A percentile compares a stretch with the other conserved stretches of the same genome.
Evolutionary conservation across 2,329 filamentous ascomycete species (phyloP).

Genomic region (Aureobasidium sp.): DNA sequence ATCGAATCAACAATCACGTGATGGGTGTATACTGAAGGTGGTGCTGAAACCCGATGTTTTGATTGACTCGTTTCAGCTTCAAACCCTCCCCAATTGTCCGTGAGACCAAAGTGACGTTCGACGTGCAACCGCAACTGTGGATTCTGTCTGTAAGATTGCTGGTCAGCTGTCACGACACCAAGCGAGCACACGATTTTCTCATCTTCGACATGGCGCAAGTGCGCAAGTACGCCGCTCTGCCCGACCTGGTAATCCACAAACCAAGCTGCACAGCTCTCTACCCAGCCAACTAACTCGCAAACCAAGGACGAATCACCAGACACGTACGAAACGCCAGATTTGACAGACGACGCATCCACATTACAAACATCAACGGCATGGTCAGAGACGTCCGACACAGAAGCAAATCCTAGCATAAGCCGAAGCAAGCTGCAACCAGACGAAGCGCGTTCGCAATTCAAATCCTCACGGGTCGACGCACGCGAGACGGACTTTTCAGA

Average conservation of each 20-base stretch:
- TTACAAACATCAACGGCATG: constrained; percentile 42
- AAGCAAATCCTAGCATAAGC: constrained; percentile 52
- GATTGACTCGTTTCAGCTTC: not conserved
- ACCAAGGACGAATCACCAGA: constrained; percentile 58
- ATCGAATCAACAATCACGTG: no score
- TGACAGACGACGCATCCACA: constrained; percentile 85
- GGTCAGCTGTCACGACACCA: not conserved
- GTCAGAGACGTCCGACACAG: constrained; percentile 35
- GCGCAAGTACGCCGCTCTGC: constrained; percentile 20
- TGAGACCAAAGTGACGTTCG: not conserved
- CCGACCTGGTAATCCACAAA: constrained; percentile 15
- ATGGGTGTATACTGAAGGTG: not conserved
- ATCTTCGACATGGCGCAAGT: constrained; percentile 15
- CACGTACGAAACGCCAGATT: constrained; percentile 91
- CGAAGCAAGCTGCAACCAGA: constrained; percentile 68
- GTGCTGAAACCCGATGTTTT: constrained; percentile 1
- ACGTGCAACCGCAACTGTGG: not conserved
- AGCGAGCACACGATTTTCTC: no score
- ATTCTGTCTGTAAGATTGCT: not conserved
- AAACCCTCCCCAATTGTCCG: not conserved
- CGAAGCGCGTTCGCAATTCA: constrained; percentile 73
- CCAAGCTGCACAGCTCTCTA: no score
- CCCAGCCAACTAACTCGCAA: not conserved
- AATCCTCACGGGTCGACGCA: constrained; percentile 67
- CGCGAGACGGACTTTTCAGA: constrained; percentile 82